Base-by-base conservation (phyloP, 202 grass and related monocot genomes). In the Zizania palustris region DNA sequence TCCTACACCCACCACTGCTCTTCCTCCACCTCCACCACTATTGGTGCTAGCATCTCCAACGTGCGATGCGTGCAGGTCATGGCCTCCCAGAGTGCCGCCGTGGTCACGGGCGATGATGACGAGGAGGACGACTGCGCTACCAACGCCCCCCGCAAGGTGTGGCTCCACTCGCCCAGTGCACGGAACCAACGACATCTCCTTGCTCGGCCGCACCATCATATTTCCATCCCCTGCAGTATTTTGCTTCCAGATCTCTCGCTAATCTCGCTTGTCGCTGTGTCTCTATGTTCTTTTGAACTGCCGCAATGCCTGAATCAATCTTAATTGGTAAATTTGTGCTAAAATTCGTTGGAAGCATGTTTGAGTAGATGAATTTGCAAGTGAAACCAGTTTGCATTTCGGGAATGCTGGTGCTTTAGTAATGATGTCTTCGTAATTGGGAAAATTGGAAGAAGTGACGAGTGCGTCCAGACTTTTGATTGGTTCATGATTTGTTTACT, bases 181-280 rank as follows among this genome's bases (percentile, higher is more conserved):
- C 64, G 76, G 85, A n/a, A 84, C 63, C 84, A 82, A 83, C 69
- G 72, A 77, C 63, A 77, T 83, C 75, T 73, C 78, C 48, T 74
- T 94, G 79, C 85, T 98, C 44, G 89, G 91, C 49, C 90, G 91
- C 80, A 63, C 91, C 55, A 83, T 84, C 67, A 94, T 91, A 94
- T 98, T 91, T 88, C 87, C 91, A 76, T 98, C 95, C 41, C 95
- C 95, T 92, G 89, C 95, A 83, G 95, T 98, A 97, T 70, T 85
- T 78, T 69, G 33, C 73, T 55, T 42, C 44, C n/a, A 66, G 90
- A 89, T 83, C 84, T 88, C 86, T 70, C 49, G 38, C 46, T 63
- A 39, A 13, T 55, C 7, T 65, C 51, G 13, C 20, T 22, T 20
- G 9, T 39, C 9, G 13, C 72, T 18, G 84, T 77, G 46, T 42